These are phyloP conservation scores for Tolypocladium sp. DNA, from an alignment of 2,329 filamentous ascomycete genomes.

Conservation along the genomic window DNA sequence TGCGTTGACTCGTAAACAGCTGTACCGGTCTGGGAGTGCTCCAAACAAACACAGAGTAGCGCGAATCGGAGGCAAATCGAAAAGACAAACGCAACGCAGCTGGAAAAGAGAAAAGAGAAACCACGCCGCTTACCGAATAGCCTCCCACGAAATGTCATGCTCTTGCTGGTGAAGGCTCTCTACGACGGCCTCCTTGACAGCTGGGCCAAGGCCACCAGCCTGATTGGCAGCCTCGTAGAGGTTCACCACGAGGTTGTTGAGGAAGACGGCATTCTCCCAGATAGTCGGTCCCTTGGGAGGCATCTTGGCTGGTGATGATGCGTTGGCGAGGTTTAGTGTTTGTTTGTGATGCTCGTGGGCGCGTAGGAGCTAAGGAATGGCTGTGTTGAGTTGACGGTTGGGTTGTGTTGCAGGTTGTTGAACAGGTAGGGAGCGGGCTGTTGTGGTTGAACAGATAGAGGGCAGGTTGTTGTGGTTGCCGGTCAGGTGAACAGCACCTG, in stretches of 20 bases:
- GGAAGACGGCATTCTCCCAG: slow-evolving; percentile 24
- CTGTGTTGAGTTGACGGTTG: not conserved
- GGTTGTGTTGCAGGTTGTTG: not conserved
- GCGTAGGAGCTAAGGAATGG: not conserved
- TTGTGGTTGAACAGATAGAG: not conserved
- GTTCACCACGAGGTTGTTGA: slow-evolving; percentile 21
- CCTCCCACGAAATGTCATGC: slow-evolving; percentile 32
- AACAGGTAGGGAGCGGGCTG: not conserved
- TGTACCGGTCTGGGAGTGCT: not conserved
- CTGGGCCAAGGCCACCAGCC: slow-evolving; percentile 15
- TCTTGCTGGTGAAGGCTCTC: slow-evolving; percentile 21
- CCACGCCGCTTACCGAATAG: slow-evolving; percentile 29
- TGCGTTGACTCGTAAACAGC: not conserved
- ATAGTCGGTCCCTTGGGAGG: slow-evolving; percentile 9
- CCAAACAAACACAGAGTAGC: not conserved
- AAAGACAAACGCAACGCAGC: not conserved
- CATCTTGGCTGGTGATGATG: slow-evolving; percentile 6
- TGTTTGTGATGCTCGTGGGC: not conserved
- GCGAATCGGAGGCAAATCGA: not conserved
- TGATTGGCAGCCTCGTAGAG: slow-evolving; percentile 20
- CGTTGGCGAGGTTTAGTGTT: not conserved
- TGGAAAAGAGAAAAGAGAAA: slow-evolving; percentile 1
- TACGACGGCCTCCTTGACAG: slow-evolving; percentile 20
- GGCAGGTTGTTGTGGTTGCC: not conserved
- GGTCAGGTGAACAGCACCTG: not conserved